Evolutionary conservation across 306 rosid genomes (phyloP), one percentile per base, ranked within the genome.

Genomic region (Quercus gilva): DNA sequence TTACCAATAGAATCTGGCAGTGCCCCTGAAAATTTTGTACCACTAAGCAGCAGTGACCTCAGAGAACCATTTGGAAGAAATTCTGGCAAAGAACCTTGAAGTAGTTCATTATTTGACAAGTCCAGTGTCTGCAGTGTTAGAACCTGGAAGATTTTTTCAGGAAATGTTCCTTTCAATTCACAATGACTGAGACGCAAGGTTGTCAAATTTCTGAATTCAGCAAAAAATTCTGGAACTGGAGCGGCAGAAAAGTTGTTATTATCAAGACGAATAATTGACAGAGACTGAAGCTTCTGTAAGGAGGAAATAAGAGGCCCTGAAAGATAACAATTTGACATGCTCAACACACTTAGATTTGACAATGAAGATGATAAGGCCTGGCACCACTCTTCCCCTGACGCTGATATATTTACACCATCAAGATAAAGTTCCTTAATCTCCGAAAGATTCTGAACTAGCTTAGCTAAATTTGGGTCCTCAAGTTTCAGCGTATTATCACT

Each of bases 351-450:
- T 2, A 88, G 71, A 0, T 8, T 43, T 37, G 12, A 70, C 29
- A 88, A 0, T 1, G 33, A 29, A 33, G 64, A 73, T 0, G n/a
- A 43, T 45, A 85, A 18, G 1, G 79, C 85, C 21, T 58, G 41
- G n/a, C 86, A 28, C 97, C 97, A 91, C 3, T 89, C 73, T 0
- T 73, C 0, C 21, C 88, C 90, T 6, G 6, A 1, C 1, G 83
- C 87, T 26, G 89, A 76, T 77, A 88, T 74, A 10, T 1, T 37
- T 2, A 87, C 85, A 72, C 91, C 88, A 78, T 93, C 91, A 0
- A 93, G 71, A 83, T 61, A 29, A 15, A 91, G 55, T 51, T 82
- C 79, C 14, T 9, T 20, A 11, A 91, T 55, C n/a, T 76, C 23
- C 0, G 37, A 35, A 49, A 93, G 68, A 53, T 84, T 88, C 55